Percentiles rank a stretch among this genome's conserved stretches.
These are phyloP conservation scores for Eucalyptus leucophloia DNA, from an alignment of 345 rosid genomes.

Conservation along the genomic window DNA sequence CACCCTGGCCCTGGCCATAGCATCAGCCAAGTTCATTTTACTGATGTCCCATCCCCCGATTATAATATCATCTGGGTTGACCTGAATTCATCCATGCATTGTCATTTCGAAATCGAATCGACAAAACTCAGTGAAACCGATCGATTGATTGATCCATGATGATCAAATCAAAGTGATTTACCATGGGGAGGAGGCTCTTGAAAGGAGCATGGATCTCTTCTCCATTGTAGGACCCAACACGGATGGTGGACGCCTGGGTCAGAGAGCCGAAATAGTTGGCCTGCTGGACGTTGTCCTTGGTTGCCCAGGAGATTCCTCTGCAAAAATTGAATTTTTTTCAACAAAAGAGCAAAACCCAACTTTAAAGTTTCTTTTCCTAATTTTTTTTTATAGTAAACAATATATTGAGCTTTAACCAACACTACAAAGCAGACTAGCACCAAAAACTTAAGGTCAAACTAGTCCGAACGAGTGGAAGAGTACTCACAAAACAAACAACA, in stretches of 20 bases:
- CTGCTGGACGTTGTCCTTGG: slow-evolving; percentile 95
- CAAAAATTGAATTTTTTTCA: neutral
- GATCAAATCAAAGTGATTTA: slow-evolving; percentile 1
- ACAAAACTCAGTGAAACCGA: neutral
- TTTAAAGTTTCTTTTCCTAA: neutral
- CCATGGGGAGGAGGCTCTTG: slow-evolving; percentile 96
- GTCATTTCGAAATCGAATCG: neutral
- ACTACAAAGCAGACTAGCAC: too few species aligned
- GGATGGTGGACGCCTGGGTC: slow-evolving; percentile 82
- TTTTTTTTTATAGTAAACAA: neutral
- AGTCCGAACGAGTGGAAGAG: rapidly evolving
- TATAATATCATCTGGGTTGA: slow-evolving; percentile 86
- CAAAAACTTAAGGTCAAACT: too few species aligned
- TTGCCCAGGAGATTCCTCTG: slow-evolving; percentile 74
- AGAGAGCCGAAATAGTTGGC: slow-evolving; percentile 96
- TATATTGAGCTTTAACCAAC: too few species aligned
- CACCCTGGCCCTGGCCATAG: slow-evolving; percentile 91
- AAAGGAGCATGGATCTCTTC: slow-evolving; percentile 98
- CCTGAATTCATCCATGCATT: slow-evolving; percentile 12
- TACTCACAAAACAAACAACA: too few species aligned
- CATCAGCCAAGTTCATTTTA: slow-evolving; percentile 92
- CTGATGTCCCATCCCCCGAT: slow-evolving; percentile 99
- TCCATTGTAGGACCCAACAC: slow-evolving; percentile 95
- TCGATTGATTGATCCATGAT: neutral
- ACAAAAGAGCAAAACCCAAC: neutral